phyloP scores from a whole-genome alignment of 2,329 filamentous ascomycete genomes.

The Diaporthe eres region DNA sequence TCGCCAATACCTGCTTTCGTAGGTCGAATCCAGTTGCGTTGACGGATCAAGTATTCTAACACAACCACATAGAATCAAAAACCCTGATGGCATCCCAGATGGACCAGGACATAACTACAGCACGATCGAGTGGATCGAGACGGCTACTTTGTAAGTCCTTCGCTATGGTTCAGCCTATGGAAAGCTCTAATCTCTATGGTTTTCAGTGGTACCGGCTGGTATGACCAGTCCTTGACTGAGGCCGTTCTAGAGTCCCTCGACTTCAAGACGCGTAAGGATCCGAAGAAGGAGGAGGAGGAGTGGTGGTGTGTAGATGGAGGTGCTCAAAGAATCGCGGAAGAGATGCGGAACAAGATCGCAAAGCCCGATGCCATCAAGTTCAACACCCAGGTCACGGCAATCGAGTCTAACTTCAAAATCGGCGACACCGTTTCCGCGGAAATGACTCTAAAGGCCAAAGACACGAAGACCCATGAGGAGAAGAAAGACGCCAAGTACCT shows the following conservation, averaged over 20 bases:
- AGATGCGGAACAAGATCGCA: not conserved
- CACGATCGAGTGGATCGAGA: not conserved
- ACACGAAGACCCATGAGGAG: not conserved
- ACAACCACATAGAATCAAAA: not conserved
- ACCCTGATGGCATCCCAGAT: not conserved
- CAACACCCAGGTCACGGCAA: not conserved
- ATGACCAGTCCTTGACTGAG: slow-evolving; percentile 1
- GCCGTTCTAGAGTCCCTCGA: not conserved
- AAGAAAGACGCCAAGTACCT: not conserved
- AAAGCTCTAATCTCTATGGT: not conserved
- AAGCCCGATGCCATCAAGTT: not conserved
- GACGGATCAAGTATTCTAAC: not conserved
- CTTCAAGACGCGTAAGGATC: not conserved
- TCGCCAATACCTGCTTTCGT: slow-evolving; percentile 1
- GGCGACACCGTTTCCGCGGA: not conserved
- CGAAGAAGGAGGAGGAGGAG: not conserved
- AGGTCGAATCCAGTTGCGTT: not conserved
- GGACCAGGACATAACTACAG: not conserved
- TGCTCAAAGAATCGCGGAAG: not conserved
- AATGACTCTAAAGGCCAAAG: not conserved
- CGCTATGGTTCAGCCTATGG: not conserved
- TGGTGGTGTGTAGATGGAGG: not conserved
- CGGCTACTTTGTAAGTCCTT: not conserved
- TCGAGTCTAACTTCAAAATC: not conserved
- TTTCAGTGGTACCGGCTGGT: not conserved